Conservation (phyloP, 257 asterid species). For the Jaltomata sinuosa region DNA sequence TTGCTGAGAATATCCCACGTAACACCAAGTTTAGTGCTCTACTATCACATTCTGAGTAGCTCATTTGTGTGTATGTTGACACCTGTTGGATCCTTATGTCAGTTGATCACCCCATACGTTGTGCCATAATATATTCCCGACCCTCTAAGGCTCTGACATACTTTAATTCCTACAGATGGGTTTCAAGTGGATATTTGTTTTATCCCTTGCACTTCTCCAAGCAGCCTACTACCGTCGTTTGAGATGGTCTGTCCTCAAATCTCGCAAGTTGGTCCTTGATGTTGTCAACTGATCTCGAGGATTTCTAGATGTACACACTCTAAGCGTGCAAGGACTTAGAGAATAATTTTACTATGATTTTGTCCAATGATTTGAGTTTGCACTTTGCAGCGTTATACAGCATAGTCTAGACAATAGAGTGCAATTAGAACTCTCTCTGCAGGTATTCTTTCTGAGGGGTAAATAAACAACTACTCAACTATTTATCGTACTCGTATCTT, state of each 20-base stretch:
- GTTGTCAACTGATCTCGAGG: conserved; percentile 38
- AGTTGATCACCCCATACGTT: not conserved
- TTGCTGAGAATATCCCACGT: not conserved
- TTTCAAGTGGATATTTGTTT: conserved; percentile 57
- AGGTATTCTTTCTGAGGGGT: not conserved
- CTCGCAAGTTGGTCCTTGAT: conserved; percentile 65
- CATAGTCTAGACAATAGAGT: not conserved
- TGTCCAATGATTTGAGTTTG: not conserved
- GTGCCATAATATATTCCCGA: not conserved
- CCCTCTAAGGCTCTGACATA: not conserved
- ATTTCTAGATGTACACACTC: not conserved
- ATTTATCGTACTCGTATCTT: not conserved
- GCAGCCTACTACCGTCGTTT: conserved; percentile 58
- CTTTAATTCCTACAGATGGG: conserved; percentile 44
- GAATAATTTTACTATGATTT: not conserved
- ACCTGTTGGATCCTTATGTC: not conserved
- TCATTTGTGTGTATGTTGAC: not conserved
- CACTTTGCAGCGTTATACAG: not conserved
- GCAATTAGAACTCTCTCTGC: not conserved
- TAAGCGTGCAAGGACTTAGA: not conserved
- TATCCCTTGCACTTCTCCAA: conserved; percentile 64
- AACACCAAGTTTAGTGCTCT: not conserved
- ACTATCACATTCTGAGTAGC: not conserved
- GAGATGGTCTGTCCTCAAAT: conserved; percentile 62
- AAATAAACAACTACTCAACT: not conserved